phyloP scores from a whole-genome alignment of 768 basidiomycete genomes.

The Psilocybe tampanensis region DNA sequence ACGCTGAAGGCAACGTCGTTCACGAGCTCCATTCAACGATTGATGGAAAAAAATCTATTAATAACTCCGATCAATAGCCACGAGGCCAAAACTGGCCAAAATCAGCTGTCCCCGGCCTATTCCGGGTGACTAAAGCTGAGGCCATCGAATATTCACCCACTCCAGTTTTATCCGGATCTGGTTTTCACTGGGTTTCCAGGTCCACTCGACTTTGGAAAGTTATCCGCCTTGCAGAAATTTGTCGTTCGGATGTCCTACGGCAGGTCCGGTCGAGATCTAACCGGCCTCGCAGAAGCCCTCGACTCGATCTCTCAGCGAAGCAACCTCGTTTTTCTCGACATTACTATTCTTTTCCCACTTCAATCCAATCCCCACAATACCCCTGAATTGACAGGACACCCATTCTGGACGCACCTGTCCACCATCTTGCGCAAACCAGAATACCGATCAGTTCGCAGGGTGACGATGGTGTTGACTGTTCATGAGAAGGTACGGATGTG shows the following conservation, averaged over 20 bases:
- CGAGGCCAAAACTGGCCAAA: too few relatives aligned
- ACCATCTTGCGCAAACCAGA: conserved; percentile 6
- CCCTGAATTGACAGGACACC: conserved; percentile 4
- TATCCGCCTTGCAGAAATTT: conserved; percentile 15
- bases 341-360: conserved; percentile 16
- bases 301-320: conserved; percentile 10
- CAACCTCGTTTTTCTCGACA: conserved; percentile 8
- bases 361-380: conserved; percentile 8
- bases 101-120: too few relatives aligned
- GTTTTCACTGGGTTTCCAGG: too few relatives aligned
- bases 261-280: conserved; percentile 15
- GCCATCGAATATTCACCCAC: too few relatives aligned
- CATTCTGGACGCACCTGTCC: conserved; percentile 14
- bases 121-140: too few relatives aligned
- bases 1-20: too few relatives aligned
- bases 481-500: conserved; percentile 8
- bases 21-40: too few relatives aligned
- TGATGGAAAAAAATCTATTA: too few relatives aligned
- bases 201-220: conserved; percentile 12
- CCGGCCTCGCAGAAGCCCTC: conserved; percentile 15
- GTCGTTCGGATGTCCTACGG: conserved; percentile 20
- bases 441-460: conserved; percentile 12
- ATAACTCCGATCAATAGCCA: too few relatives aligned
- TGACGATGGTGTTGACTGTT: conserved; percentile 17
- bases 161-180: too few relatives aligned